Evolutionary conservation across 768 basidiomycete genomes (phyloP), one percentile per base, ranked within the genome.

Genomic region (Trametes meyenii): DNA sequence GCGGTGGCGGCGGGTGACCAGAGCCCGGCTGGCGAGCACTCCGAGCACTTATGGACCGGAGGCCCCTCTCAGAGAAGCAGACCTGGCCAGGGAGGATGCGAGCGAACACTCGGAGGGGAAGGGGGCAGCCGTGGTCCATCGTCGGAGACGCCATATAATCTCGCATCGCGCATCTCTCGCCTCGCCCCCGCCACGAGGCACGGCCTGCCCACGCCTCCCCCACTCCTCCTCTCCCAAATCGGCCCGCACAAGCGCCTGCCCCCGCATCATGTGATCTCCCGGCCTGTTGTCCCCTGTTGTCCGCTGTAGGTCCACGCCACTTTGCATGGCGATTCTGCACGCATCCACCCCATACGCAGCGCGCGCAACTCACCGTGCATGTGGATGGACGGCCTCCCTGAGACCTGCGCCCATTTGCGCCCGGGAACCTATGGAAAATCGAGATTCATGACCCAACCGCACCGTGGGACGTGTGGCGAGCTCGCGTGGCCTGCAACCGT

Each of bases 41-140:
- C 58, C 50, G 63, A 60, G 62, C 59, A 69, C 66, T 65, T 65
- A 65, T 63, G 61, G 66, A 66, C 67, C 66, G 65, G 66, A 63
- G 66, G 63, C 45, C 65, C 61, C 64, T 57, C 63, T 52, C 61
- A 58, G 62, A 60, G 64, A 52, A 64, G 66, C 62, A 63, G 29
- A 33, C 29, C 61, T 51, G 48, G 38, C 59, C 62, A 55, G 60
- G 53, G 52, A 48, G 56, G 60, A 57, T 51, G 61, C 61, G 61
- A 52, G 49, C 50, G 50, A 24, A 33, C 29, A 29, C 35, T 53
- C 50, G 42, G 50, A 50, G 42, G 61, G 36, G 35, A 46, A 56
- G 33, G 55, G n/a, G 51, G 46, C 56, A 60, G 24, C 19, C 45
- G 45, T 13, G 21, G 19, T 45, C 40, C 46, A 19, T 50, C 57